Conservation (phyloP, 345 rosid genomes). For the Citrus maxima region DNA sequence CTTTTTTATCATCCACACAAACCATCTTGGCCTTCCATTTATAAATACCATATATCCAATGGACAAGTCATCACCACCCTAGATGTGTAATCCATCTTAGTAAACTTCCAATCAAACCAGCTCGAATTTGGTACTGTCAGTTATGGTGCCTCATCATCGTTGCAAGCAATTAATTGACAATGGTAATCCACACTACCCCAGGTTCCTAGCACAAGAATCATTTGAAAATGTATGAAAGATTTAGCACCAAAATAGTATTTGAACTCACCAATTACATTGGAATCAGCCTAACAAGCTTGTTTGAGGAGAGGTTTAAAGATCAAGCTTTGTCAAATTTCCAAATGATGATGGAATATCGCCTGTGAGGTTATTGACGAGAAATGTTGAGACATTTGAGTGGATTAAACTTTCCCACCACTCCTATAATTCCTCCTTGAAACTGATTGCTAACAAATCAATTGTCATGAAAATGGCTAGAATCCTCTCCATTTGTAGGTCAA, state of each 20-base stretch:
- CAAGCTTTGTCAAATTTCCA: neutral
- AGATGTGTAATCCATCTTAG: neutral
- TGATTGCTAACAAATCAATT: neutral
- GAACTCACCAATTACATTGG: neutral
- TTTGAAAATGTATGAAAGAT: neutral
- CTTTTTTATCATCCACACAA: too few species aligned
- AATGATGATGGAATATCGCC: neutral
- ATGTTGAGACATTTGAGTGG: neutral
- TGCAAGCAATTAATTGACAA: neutral
- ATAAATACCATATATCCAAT: too few species aligned
- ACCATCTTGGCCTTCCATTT: too few species aligned
- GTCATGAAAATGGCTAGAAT: neutral
- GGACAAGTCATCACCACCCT: too few species aligned
- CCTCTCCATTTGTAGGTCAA: neutral
- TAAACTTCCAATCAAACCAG: neutral
- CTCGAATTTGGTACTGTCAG: neutral
- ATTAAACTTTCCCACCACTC: neutral
- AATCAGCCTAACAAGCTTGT: neutral
- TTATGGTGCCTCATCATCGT: neutral
- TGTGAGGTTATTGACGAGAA: neutral
- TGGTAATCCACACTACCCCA: neutral
- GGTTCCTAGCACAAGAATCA: neutral
- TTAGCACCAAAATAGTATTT: neutral
- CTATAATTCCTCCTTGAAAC: neutral
- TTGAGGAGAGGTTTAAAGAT: neutral